Evolutionary conservation across 2,329 filamentous ascomycete genomes (phyloP).

Genomic region (Hypoxylon sp.): DNA sequence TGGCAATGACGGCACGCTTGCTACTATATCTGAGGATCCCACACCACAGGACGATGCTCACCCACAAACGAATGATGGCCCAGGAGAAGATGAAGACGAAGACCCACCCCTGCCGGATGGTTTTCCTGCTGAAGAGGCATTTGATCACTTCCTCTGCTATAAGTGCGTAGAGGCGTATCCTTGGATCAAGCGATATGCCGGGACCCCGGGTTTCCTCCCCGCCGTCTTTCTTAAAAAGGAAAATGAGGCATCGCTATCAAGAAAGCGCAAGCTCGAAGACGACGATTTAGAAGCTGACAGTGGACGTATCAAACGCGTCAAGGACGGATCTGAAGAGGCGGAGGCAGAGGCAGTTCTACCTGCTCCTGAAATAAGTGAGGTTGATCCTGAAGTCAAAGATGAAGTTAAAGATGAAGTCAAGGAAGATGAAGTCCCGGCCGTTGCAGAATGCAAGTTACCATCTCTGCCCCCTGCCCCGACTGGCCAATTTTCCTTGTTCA

Average conservation of each 20-base stretch:
- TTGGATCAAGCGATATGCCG: constrained; percentile 92
- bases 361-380: constrained; percentile 20
- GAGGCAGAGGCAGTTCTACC: constrained; percentile 31
- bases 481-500: constrained; percentile 82
- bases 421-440: constrained; percentile 28
- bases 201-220: constrained; percentile 80
- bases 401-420: constrained; percentile 31
- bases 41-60: constrained; percentile 41
- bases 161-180: constrained; percentile 89
- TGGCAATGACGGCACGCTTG: constrained; percentile 51
- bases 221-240: constrained; percentile 68
- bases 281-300: constrained; percentile 55
- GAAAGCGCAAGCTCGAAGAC: constrained; percentile 76
- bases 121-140: constrained; percentile 89
- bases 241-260: constrained; percentile 51
- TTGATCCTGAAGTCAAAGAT: constrained; percentile 36
- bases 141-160: constrained; percentile 92
- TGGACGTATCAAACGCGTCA: constrained; percentile 63
- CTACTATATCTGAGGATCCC: constrained; percentile 64
- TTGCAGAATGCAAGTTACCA: constrained; percentile 67
- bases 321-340: constrained; percentile 54
- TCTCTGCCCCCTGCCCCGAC: constrained; percentile 67
- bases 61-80: constrained; percentile 42
- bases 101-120: constrained; percentile 80
- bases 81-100: constrained; percentile 60